Evolutionary conservation across 495 filamentous ascomycete species (phyloP), one percentile per base, ranked within the genome.

Genomic region (Thermochaetoides thermophila): DNA sequence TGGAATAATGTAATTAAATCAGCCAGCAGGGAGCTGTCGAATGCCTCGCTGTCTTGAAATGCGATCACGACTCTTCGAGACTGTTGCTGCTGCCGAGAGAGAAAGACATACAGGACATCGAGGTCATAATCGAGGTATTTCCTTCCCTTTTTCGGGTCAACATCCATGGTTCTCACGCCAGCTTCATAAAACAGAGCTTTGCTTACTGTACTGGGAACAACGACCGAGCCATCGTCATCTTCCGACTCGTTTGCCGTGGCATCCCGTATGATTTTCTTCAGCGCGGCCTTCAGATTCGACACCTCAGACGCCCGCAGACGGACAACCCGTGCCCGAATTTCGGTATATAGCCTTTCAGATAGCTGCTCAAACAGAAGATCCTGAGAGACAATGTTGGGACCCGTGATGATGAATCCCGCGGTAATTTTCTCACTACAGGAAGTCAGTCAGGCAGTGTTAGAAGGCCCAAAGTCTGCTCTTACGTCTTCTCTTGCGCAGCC

Each of bases 121-220:
- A 96, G 64, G 48, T 96, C 91, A 47, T 96, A 96, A 40, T 79
- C 80, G n/a, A 96, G 66, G 29, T 84, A 69, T 57, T 76, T 78
- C 19, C 71, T 68, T 1, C 73, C 74, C 70, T 79, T 45, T 3
- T n/a, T n/a, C n/a, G n/a, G n/a, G n/a, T 18, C 11, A 22, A 2
- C 31, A 20, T 3, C 25, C 31, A 14, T 20, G n/a, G n/a, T n/a
- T n/a, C n/a, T n/a, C n/a, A n/a, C n/a, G n/a, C n/a, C n/a, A n/a
- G n/a, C n/a, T n/a, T n/a, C n/a, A n/a, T n/a, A n/a, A n/a, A n/a
- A n/a, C n/a, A n/a, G n/a, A n/a, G n/a, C n/a, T n/a, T n/a, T n/a
- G n/a, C n/a, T n/a, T n/a, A n/a, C n/a, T n/a, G n/a, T n/a, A n/a
- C n/a, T n/a, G n/a, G n/a, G n/a, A n/a, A n/a, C n/a, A 19, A 67